Conservation (phyloP, 2,329 filamentous ascomycete species). For the Helotiales sp. region DNA sequence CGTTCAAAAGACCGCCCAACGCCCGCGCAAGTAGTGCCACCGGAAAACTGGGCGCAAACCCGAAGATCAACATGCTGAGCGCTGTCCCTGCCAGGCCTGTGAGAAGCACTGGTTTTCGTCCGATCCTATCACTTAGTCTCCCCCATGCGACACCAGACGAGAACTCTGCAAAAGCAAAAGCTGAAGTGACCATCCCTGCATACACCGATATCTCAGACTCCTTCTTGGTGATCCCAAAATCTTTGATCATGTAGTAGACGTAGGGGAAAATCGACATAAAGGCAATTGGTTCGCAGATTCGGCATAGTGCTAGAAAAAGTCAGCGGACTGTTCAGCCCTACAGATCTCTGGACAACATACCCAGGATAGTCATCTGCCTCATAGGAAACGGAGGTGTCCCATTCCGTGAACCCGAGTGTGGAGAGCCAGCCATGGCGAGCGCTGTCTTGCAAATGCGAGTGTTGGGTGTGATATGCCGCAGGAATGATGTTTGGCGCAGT, state of each 20-base stretch:
- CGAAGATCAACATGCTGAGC: constrained; percentile 89
- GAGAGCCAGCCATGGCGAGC: constrained; percentile 25
- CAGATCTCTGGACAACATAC: constrained; percentile 38
- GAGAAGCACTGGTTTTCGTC: constrained; percentile 88
- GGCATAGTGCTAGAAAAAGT: constrained; percentile 70
- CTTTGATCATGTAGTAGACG: constrained; percentile 95
- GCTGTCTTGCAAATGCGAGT: constrained; percentile 6
- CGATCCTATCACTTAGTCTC: constrained; percentile 84
- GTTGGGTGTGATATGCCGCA: constrained; percentile 6
- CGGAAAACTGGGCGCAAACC: constrained; percentile 80
- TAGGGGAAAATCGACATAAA: constrained; percentile 99
- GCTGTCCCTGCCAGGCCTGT: constrained; percentile 89
- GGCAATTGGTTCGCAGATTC: constrained; percentile 97
- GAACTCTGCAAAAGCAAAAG: constrained; percentile 95
- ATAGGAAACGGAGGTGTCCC: constrained; percentile 40
- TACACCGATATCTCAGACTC: constrained; percentile 84
- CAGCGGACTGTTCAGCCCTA: not conserved
- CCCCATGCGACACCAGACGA: constrained; percentile 92
- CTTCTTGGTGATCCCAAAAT: constrained; percentile 81
- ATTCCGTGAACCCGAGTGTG: constrained; percentile 34
- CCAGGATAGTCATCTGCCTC: constrained; percentile 53
- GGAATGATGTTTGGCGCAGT: not conserved
- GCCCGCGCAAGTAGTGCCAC: constrained; percentile 86
- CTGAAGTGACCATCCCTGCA: constrained; percentile 92
- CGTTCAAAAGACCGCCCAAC: constrained; percentile 87